Evolutionary conservation across 139 green algal genomes (phyloP).

Genomic region (Coccomyxa sp.): DNA sequence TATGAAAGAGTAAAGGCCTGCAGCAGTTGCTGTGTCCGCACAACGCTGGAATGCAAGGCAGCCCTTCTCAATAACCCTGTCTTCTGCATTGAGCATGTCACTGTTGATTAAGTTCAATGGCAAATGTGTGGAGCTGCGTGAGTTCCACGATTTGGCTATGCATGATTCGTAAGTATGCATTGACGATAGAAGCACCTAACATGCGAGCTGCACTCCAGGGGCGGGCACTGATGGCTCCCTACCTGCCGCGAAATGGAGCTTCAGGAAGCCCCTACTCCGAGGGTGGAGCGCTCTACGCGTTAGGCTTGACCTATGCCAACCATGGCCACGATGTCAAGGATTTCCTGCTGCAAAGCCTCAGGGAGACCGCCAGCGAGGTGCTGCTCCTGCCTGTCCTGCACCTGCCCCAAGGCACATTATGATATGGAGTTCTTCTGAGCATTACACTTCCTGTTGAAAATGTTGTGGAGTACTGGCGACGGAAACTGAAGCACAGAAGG

Average conservation of each 20-base stretch:
- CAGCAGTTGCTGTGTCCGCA: not conserved
- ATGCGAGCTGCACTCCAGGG: conserved; percentile 25
- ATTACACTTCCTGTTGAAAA: too few relatives aligned
- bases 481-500: too few relatives aligned
- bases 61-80: too few relatives aligned
- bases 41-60: not conserved
- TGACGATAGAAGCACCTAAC: too few relatives aligned
- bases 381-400: not conserved
- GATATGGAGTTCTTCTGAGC: too few relatives aligned
- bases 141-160: too few relatives aligned
- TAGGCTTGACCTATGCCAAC: conserved; percentile 95
- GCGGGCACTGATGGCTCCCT: conserved; percentile 84
- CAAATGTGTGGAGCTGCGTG: too few relatives aligned
- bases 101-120: too few relatives aligned
- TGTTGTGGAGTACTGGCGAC: too few relatives aligned
- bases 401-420: too few relatives aligned
- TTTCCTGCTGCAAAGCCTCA: conserved; percentile 86
- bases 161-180: too few relatives aligned
- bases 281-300: conserved; percentile 93
- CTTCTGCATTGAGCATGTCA: too few relatives aligned
- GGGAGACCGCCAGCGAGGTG: conserved; percentile 75
- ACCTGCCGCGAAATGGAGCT: conserved; percentile 77
- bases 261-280: conserved; percentile 60
- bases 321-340: conserved; percentile 71
- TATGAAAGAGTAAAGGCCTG: not conserved